These are phyloP conservation scores for Syzygium aqueum DNA, from an alignment of 345 rosid species.

Conservation along the genomic window DNA sequence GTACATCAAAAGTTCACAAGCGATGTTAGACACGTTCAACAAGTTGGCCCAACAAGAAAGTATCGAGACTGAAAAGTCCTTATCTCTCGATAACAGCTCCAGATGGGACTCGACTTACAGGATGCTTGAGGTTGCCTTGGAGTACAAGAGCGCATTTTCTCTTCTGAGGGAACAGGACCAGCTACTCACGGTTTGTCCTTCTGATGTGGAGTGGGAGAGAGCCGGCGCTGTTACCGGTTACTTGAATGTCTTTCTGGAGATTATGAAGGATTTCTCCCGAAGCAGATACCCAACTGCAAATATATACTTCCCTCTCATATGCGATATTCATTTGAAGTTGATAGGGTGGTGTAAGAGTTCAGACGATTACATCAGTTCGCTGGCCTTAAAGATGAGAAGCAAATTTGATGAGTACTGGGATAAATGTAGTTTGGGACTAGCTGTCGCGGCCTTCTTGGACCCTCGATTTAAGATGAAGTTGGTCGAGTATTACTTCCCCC, in stretches of 20 bases:
- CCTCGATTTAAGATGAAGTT: constrained; percentile 82
- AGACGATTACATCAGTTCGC: constrained; percentile 40
- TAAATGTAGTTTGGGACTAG: constrained; percentile 55
- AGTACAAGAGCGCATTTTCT: constrained; percentile 35
- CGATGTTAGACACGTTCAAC: constrained; percentile 24
- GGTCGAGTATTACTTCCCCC: constrained; percentile 66
- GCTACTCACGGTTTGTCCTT: constrained; percentile 26
- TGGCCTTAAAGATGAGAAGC: constrained; percentile 52
- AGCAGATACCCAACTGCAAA: constrained; percentile 47
- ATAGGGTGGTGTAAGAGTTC: constrained; percentile 67
- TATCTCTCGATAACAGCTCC: constrained; percentile 38
- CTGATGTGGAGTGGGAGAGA: constrained; percentile 67
- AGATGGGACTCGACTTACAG: constrained; percentile 58
- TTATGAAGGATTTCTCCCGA: constrained; percentile 36
- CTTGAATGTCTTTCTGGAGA: constrained; percentile 56
- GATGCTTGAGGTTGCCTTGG: constrained; percentile 60
- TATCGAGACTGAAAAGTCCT: constrained; percentile 29
- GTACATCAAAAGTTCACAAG: constrained; percentile 40
- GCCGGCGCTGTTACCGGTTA: constrained; percentile 22
- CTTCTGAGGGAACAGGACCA: constrained; percentile 33
- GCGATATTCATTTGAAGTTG: constrained; percentile 55
- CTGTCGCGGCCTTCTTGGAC: constrained; percentile 70
- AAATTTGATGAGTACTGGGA: constrained; percentile 70
- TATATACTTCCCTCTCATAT: constrained; percentile 54
- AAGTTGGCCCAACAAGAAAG: constrained; percentile 28